Base-by-base conservation (phyloP, 345 rosid species). In the Rhodomyrtus tomentosa region DNA sequence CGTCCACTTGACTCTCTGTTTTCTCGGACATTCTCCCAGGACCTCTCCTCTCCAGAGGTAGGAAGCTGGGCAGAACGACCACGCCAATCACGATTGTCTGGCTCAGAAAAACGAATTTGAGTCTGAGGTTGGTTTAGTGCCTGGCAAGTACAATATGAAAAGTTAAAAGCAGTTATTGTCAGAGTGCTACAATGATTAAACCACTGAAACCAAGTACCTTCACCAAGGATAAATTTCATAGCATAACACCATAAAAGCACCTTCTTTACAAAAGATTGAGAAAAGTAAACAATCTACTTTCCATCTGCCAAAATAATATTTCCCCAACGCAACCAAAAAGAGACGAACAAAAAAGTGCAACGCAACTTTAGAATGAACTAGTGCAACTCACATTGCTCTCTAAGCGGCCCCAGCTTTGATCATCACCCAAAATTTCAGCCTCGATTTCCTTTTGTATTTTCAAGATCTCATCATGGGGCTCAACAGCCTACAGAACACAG, bases 51-150 rank as follows among this genome's bases (percentile, higher is more conserved):
- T 82, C 95, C 93, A 81, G 95, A 50, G 15, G 91, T 27, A 87
- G 93, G 53, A 83, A 88, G 54, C 68, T 91, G 95, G 79, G 94
- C 91, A 62, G 94, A 84, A 85, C 98, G 98, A 45, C 85, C 91
- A 82, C 94, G 98, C 98, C 98, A 97, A 84, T 97, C 98, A 82
- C 98, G 98, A 87, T 88, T 97, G 89, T 95, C 98, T 48, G 93
- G 91, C 90, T 97, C 98, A 49, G 93, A 87, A 84, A 89, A 95
- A 51, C 98, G 96, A 86, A 83, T 88, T 87, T 85, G 96, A 87
- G 85, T 87, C 86, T 85, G 96, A 87, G 86, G 36, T 88, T 90
- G 94, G 90, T 9, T 90, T 68, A 85, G 88, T 29, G 85, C 88
- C 98, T 93, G 90, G 90, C 22, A 83, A 54, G 80, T 42, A 55